Base-by-base conservation (phyloP, 805 yeast genomes). In the Cyberlindnera xylosilytica region DNA sequence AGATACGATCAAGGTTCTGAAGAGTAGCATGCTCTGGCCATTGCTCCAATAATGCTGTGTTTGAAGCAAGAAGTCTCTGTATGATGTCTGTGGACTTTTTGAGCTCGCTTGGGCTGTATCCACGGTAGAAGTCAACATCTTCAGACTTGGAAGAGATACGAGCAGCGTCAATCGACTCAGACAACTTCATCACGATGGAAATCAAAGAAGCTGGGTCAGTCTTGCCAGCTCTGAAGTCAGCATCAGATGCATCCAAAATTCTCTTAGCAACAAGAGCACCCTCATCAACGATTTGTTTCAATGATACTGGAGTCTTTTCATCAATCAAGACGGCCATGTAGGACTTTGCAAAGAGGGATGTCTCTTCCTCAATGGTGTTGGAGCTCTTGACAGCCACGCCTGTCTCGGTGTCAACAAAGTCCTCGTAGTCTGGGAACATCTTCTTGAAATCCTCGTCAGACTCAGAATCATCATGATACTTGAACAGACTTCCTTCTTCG, bases 1-100 rank as follows among this genome's bases (percentile, higher is more conserved):
- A 75, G 8, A 82, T 78, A 46, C 82, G 67, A 29, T 68, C 60
- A 36, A 91, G 70, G 17, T 83, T 87, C 44, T 74, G 81, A 38
- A 93, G 65, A 0, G 96, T 88, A 0, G 93, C 93, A 68, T 95
- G 96, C 54, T 95, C 99, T 0, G 98, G 97, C 96, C 97, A 93
- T 56, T 81, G 78, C 20, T 63, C 63, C 11, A 83, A 60, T 11
- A 87, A 61, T 4, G 63, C 65, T 7, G 60, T 49, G 4, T 79
- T 78, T 1, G 76, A 59, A 3, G 68, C 63, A 54, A 71, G 66
- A 4, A 82, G 56, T 5, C 58, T 65, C 24, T 68, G 64, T 10
- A 79, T 64, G 1, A 83, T 56, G 1, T 53, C 56, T 34, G 81
- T 75, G 2, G 95, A 87, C 29, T 60, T 65, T 42, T 72, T 74